These are phyloP conservation scores for Alternaria ethzedia DNA, from an alignment of 2,329 filamentous ascomycete species.

Conservation along the genomic window DNA sequence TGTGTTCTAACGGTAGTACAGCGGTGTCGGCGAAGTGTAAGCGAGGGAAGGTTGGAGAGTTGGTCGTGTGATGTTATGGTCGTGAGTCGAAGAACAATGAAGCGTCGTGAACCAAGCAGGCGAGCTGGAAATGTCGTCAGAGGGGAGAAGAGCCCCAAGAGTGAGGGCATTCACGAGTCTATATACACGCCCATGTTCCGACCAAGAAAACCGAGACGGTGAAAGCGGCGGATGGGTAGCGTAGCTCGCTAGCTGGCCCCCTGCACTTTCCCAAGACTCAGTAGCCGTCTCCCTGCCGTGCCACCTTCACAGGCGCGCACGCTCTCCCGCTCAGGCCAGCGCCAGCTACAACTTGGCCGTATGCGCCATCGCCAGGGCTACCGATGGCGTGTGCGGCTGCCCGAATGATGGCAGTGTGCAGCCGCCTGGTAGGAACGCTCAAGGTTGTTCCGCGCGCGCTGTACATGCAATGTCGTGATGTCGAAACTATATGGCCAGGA, in stretches of 20 bases:
- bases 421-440: background rate
- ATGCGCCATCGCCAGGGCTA: slow-evolving; percentile 5
- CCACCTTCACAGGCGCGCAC: slow-evolving; percentile 13
- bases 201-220: slow-evolving; percentile 32
- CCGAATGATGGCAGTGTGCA: background rate
- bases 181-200: slow-evolving; percentile 24
- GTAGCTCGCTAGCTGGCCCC: slow-evolving; percentile 27
- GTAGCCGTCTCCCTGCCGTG: slow-evolving; percentile 32
- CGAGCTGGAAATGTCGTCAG: slow-evolving; percentile 8
- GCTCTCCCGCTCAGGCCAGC: slow-evolving; percentile 13
- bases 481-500: background rate
- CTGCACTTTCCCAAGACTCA: slow-evolving; percentile 10
- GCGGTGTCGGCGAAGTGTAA: slow-evolving; percentile 10
- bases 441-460: background rate
- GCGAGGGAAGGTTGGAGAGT: slow-evolving; percentile 1
- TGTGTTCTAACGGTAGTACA: slow-evolving; percentile 7
- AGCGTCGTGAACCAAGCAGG: slow-evolving; percentile 7
- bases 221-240: slow-evolving; percentile 30
- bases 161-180: slow-evolving; percentile 24
- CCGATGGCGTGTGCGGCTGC: slow-evolving; percentile 15
- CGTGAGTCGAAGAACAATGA: background rate
- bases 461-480: background rate
- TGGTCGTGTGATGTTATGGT: background rate
- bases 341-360: slow-evolving; percentile 11
- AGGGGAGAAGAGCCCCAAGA: slow-evolving; percentile 27